A percentile compares a stretch with the other conserved stretches of the same genome.
Evolutionary conservation across 2,329 filamentous ascomycete species (phyloP).

Genomic region (Parafenestella ontariensis): DNA sequence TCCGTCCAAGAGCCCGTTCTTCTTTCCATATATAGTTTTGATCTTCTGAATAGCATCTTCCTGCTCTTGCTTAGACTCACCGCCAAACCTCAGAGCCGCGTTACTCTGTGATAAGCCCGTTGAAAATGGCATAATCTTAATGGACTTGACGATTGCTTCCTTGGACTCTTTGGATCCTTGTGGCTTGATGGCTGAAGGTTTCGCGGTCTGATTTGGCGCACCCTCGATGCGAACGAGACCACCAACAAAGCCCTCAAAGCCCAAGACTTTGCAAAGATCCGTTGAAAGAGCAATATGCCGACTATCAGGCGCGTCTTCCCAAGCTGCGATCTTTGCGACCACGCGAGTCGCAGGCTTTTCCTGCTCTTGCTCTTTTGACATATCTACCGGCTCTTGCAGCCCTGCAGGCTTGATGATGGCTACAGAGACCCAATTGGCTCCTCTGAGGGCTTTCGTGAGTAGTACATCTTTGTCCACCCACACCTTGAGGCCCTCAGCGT

Average conservation of each 20-base stretch:
- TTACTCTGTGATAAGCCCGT: constrained; percentile 61
- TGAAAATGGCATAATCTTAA: constrained; percentile 85
- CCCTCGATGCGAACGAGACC: constrained; percentile 87
- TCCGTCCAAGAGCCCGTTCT: constrained; percentile 74
- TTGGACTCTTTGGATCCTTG: constrained; percentile 48
- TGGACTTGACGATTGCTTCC: constrained; percentile 62
- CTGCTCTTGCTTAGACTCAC: constrained; percentile 81
- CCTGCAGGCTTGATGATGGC: constrained; percentile 85
- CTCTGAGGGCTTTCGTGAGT: constrained; percentile 73
- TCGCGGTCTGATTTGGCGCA: constrained; percentile 74
- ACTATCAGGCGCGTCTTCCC: constrained; percentile 87
- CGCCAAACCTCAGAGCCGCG: constrained; percentile 81
- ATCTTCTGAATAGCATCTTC: constrained; percentile 79
- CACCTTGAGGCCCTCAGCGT: constrained; percentile 68
- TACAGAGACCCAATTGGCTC: constrained; percentile 79
- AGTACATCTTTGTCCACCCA: constrained; percentile 87
- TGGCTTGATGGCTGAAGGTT: constrained; percentile 59
- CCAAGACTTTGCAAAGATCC: constrained; percentile 75
- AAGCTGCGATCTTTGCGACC: constrained; percentile 76
- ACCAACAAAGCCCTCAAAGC: constrained; percentile 76
- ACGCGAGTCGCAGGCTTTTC: constrained; percentile 69
- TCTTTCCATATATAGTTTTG: constrained; percentile 71
- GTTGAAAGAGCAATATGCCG: constrained; percentile 82
- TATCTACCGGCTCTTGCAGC: constrained; percentile 73
- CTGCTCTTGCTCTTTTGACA: constrained; percentile 71